Percentiles rank a stretch among this genome's conserved stretches.
These are phyloP conservation scores for Crithidia bombi DNA, from an alignment of 208 protist species.

Conservation along the genomic window DNA sequence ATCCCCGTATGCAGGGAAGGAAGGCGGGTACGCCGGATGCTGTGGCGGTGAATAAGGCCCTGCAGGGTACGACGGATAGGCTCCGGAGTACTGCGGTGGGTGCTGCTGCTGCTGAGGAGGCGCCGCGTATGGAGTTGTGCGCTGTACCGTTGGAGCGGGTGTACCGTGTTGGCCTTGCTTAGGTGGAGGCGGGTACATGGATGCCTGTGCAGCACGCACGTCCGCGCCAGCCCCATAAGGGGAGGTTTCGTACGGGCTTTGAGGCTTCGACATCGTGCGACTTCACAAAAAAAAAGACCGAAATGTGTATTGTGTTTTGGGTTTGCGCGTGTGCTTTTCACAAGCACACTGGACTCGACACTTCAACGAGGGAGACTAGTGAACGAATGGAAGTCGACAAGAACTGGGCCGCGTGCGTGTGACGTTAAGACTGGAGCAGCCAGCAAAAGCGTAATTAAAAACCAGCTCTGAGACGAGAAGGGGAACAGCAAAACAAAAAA, in stretches of 20 bases:
- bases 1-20: slow-evolving; percentile 12
- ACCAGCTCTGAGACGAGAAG: too few species aligned
- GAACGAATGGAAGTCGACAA: too few species aligned
- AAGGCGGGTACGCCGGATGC: slow-evolving; percentile 16
- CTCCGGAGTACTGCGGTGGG: neutral
- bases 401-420: too few species aligned
- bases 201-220: neutral
- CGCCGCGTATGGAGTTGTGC: neutral
- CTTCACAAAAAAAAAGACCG: neutral
- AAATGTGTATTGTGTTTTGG: too few species aligned
- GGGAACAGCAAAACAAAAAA: too few species aligned
- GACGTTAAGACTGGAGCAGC: too few species aligned
- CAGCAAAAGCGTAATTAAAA: too few species aligned
- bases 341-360: too few species aligned
- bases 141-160: neutral
- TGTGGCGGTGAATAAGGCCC: neutral
- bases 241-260: slow-evolving; percentile 4
- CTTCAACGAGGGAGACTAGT: too few species aligned
- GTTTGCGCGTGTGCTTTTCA: too few species aligned
- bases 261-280: slow-evolving; percentile 14
- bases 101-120: neutral
- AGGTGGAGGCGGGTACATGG: slow-evolving; percentile 1
- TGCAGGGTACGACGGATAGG: neutral
- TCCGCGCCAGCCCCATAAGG: neutral
- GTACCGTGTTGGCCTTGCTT: neutral